Evolutionary conservation across 768 basidiomycete genomes (phyloP).

Genomic region (Suillus subalutaceus): DNA sequence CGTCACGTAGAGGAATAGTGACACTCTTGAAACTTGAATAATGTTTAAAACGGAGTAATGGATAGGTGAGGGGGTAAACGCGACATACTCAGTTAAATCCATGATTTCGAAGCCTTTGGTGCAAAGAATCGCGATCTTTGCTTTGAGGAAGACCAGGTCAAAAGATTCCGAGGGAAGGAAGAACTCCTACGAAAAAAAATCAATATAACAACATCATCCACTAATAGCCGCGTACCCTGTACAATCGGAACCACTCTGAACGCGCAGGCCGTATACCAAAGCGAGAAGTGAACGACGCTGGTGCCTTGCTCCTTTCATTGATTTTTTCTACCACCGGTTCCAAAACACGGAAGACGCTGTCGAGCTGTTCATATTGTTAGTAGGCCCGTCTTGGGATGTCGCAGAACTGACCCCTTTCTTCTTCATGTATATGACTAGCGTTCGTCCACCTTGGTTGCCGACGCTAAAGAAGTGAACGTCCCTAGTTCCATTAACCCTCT

Average conservation of each 20-base stretch:
- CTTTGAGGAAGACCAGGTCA: slow-evolving; percentile 90
- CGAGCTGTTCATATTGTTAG: slow-evolving; percentile 46
- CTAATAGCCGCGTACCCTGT: slow-evolving; percentile 50
- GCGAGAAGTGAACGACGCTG: slow-evolving; percentile 70
- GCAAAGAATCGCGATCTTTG: slow-evolving; percentile 91
- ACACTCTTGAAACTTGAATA: slow-evolving; percentile 75
- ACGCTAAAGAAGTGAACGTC: slow-evolving; percentile 97
- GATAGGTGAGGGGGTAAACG: background rate
- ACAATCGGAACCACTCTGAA: slow-evolving; percentile 94
- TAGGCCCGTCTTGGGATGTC: slow-evolving; percentile 6
- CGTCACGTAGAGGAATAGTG: slow-evolving; percentile 85
- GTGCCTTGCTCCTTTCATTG: slow-evolving; percentile 72
- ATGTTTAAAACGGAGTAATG: background rate
- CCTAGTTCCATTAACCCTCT: slow-evolving; percentile 86
- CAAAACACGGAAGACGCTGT: slow-evolving; percentile 95
- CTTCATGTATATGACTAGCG: slow-evolving; percentile 94
- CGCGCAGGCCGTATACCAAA: slow-evolving; percentile 78
- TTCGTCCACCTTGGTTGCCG: slow-evolving; percentile 83
- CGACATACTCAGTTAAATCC: slow-evolving; percentile 85
- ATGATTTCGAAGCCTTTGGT: slow-evolving; percentile 97
- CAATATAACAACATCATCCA: background rate
- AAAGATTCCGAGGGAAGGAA: slow-evolving; percentile 91
- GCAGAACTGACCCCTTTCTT: slow-evolving; percentile 72
- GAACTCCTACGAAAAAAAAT: slow-evolving; percentile 60
- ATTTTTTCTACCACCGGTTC: slow-evolving; percentile 94